Evolutionary conservation across 345 rosid species (phyloP).

Genomic region (Linum usitatissimum): DNA sequence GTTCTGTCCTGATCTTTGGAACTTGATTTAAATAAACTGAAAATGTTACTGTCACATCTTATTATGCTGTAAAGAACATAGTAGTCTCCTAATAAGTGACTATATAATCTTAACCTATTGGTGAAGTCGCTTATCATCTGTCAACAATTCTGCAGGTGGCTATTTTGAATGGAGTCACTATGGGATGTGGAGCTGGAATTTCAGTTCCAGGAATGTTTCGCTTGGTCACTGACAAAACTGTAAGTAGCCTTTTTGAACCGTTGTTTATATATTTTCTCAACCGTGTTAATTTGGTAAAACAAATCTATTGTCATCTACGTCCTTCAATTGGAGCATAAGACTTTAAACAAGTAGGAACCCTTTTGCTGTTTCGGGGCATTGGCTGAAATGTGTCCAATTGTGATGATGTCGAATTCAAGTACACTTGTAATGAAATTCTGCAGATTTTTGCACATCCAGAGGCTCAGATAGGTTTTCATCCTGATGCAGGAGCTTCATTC

Average conservation of each 20-base stretch:
- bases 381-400: background rate
- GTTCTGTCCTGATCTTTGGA: background rate
- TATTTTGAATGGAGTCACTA: conserved; percentile 57
- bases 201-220: conserved; percentile 72
- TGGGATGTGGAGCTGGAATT: conserved; percentile 79
- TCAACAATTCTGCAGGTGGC: conserved; percentile 45
- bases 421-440: conserved; percentile 4
- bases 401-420: background rate
- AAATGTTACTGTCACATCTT: background rate
- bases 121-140: conserved; percentile 1
- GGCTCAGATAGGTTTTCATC: conserved; percentile 80
- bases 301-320: background rate
- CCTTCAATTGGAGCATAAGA: background rate
- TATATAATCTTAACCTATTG: background rate
- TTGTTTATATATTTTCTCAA: conserved; percentile 12
- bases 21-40: background rate
- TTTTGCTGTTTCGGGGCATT: background rate
- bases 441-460: conserved; percentile 74
- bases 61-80: background rate
- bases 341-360: background rate
- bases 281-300: background rate
- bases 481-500: conserved; percentile 84
- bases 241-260: conserved; percentile 25
- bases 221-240: conserved; percentile 66
- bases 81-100: background rate